Percentiles rank a stretch among this genome's conserved stretches.
phyloP scores from a whole-genome alignment of 495 filamentous ascomycete species.

The Hypoxylon fuscum region DNA sequence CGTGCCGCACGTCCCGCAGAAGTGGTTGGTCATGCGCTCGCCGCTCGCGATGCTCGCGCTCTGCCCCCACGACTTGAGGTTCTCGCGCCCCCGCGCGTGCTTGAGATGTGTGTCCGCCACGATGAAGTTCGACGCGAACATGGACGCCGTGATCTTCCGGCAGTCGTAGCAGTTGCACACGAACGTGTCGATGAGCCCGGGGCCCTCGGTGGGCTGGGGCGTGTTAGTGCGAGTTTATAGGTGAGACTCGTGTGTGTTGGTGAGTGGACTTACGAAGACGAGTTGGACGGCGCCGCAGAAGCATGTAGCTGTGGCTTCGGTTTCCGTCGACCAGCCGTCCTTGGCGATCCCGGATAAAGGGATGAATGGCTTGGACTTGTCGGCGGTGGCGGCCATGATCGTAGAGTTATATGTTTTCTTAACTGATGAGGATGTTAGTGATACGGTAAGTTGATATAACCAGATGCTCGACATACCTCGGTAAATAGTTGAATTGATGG shows the following conservation, averaged over 20 bases:
- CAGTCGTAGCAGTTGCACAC: slow-evolving; percentile 67
- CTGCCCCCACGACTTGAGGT: slow-evolving; percentile 53
- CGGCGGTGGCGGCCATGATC: slow-evolving; percentile 28
- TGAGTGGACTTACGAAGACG: slow-evolving; percentile 57
- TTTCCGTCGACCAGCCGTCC: neutral
- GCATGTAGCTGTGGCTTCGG: neutral
- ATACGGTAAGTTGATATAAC: neutral
- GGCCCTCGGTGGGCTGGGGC: slow-evolving; percentile 50
- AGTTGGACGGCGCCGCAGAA: slow-evolving; percentile 63
- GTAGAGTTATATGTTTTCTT: slow-evolving; percentile 3
- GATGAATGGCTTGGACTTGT: slow-evolving; percentile 21
- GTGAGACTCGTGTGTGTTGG: too few relatives aligned
- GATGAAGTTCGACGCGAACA: slow-evolving; percentile 66
- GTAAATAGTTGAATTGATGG: too few relatives aligned
- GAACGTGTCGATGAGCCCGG: slow-evolving; percentile 59
- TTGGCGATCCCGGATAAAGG: neutral
- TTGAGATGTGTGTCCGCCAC: slow-evolving; percentile 51
- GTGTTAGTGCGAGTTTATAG: slow-evolving; percentile 4
- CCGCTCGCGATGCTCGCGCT: slow-evolving; percentile 51
- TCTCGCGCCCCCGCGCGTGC: slow-evolving; percentile 58
- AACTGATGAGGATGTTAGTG: slow-evolving; percentile 5
- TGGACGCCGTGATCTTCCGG: slow-evolving; percentile 66
- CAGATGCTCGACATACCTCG: too few relatives aligned
- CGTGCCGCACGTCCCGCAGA: slow-evolving; percentile 63
- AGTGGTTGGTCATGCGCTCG: slow-evolving; percentile 63